Base-by-base conservation (phyloP, 2,329 filamentous ascomycete species). In the Fusarium sp. region DNA sequence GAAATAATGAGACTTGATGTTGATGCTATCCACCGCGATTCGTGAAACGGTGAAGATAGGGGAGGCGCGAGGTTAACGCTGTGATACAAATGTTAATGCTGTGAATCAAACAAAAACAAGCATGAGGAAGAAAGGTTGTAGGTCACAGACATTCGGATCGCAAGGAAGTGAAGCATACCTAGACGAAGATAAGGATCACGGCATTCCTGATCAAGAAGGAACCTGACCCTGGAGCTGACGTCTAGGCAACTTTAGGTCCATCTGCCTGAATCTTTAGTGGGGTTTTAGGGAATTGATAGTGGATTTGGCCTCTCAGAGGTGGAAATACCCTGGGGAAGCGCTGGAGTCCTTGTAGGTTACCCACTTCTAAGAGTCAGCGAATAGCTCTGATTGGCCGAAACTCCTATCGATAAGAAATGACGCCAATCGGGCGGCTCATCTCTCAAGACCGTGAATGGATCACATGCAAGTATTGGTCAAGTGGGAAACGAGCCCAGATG, bases 341-440 rank as follows among this genome's bases (percentile, higher is more conserved):
- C 31, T 40, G 63, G 40, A 45, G 41, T 42, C 49, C 37, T 40
- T 64, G 45, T 36, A 18, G 13, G 3, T 11, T 39, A 45, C 23
- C 64, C 49, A 62, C 60, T 53, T 11, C 23, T 18, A 25, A n/a
- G 21, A 35, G 18, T 14, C 21, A 18, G 8, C 14, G n/a, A 4
- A 2, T 4, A 11, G 1, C 4, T 35, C 11, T 58, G 17, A 73
- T 73, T 73, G 71, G 71, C 3, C 7, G 15, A 2, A 2, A 0
- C 0, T 0, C 8, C 59, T 72, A 73, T 73, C 70, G 70, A 72
- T 72, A 72, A 73, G 21, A 2, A 20, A 72, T 72, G 70, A 72
- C 70, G 70, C 70, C 70, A 73, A 66, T 54, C 56, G 70, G 47
- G 54, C 55, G 50, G 35, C 39, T 50, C 41, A 35, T 65, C 46